These are phyloP conservation scores for Epichloe glyceriae DNA, from an alignment of 2,329 filamentous ascomycete species.

Conservation along the genomic window DNA sequence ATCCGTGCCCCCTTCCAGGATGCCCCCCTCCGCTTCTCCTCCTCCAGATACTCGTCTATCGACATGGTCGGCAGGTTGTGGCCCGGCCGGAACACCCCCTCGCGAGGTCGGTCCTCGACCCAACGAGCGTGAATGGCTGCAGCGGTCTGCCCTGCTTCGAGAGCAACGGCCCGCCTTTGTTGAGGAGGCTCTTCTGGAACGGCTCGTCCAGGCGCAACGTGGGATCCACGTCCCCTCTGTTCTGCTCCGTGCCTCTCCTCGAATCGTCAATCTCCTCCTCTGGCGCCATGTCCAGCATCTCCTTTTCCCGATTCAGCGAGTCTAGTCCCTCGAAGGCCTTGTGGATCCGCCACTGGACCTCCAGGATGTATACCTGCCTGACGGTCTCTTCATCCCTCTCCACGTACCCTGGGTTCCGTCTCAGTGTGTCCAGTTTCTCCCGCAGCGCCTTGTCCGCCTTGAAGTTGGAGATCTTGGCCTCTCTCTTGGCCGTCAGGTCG, in stretches of 20 bases:
- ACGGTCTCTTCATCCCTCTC: slow-evolving; percentile 71
- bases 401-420: slow-evolving; percentile 35
- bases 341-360: slow-evolving; percentile 61
- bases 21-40: slow-evolving; percentile 76
- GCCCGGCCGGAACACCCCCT: slow-evolving; percentile 78
- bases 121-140: slow-evolving; percentile 78
- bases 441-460: slow-evolving; percentile 76
- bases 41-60: slow-evolving; percentile 93
- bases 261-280: slow-evolving; percentile 31
- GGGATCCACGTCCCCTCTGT: slow-evolving; percentile 22
- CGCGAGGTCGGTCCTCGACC: slow-evolving; percentile 60
- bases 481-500: slow-evolving; percentile 54
- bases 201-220: slow-evolving; percentile 63
- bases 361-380: slow-evolving; percentile 64
- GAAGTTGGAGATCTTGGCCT: slow-evolving; percentile 77
- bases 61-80: slow-evolving; percentile 95
- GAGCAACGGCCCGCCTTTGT: slow-evolving; percentile 57
- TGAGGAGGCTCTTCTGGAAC: slow-evolving; percentile 32
- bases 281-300: slow-evolving; percentile 68
- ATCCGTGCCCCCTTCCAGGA: slow-evolving; percentile 82
- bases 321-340: slow-evolving; percentile 81
- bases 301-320: slow-evolving; percentile 68
- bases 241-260: slow-evolving; percentile 18
- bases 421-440: slow-evolving; percentile 55
- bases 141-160: slow-evolving; percentile 71